phyloP scores from a whole-genome alignment of 345 rosid species.

The Salix dunnii region DNA sequence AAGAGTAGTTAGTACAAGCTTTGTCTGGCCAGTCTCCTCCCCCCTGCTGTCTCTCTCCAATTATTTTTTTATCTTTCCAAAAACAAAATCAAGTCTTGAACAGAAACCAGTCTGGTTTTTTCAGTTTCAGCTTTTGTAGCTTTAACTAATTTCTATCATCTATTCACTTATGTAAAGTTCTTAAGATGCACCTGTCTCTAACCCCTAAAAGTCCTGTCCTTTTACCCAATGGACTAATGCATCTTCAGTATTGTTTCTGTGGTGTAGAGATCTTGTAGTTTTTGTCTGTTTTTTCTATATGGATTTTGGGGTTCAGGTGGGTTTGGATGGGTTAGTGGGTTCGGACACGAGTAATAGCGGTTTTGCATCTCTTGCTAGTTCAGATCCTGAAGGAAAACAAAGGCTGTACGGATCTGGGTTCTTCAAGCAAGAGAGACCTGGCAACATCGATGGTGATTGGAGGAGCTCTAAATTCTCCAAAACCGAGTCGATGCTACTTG shows the following conservation, averaged over 20 bases:
- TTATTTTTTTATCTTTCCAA: constrained; percentile 30
- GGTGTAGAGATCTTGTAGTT: constrained; percentile 18
- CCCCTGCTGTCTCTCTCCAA: constrained; percentile 22
- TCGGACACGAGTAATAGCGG: constrained; percentile 27
- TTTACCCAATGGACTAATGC: constrained; percentile 3
- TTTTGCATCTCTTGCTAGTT: constrained; percentile 30
- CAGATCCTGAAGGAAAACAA: constrained; percentile 52
- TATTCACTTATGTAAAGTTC: background rate
- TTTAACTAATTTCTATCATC: background rate
- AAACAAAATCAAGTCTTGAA: constrained; percentile 13
- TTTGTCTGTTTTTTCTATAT: constrained; percentile 22
- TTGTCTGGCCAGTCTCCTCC: constrained; percentile 20
- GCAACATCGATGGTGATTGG: constrained; percentile 41
- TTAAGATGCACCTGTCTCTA: constrained; percentile 15
- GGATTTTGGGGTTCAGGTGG: constrained; percentile 49
- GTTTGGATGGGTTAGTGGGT: constrained; percentile 47
- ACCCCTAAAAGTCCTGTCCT: constrained; percentile 10
- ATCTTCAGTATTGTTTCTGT: constrained; percentile 11
- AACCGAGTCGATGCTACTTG: constrained; percentile 38
- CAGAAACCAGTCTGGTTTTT: constrained; percentile 22
- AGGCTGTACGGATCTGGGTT: constrained; percentile 60
- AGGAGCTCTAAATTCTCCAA: constrained; percentile 48
- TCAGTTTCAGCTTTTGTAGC: constrained; percentile 16
- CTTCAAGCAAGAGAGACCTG: constrained; percentile 50
- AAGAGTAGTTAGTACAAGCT: constrained; percentile 11